phyloP scores from a whole-genome alignment of 768 basidiomycete species.

The Cystobasidium onofrii region DNA sequence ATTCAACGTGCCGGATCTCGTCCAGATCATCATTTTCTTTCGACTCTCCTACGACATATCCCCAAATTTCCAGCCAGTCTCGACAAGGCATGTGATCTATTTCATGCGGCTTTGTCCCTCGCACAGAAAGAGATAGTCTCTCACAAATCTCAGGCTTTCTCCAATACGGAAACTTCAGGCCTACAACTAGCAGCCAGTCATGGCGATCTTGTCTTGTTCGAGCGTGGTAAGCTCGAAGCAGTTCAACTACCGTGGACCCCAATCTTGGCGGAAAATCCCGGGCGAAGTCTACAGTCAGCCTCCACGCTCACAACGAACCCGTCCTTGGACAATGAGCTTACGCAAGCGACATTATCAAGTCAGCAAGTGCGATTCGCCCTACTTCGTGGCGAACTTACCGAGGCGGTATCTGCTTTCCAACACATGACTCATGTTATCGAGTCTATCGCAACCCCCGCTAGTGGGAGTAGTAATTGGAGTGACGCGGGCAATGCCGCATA shows the following conservation, averaged over 20 bases:
- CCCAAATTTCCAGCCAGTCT: neutral
- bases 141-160: neutral
- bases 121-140: neutral
- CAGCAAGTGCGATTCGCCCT: neutral
- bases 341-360: neutral
- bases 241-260: slow-evolving; percentile 15
- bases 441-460: too few species aligned
- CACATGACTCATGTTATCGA: neutral
- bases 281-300: neutral
- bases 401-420: neutral
- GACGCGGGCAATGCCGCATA: too few species aligned
- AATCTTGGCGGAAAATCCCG: neutral
- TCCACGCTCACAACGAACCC: neutral
- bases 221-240: neutral
- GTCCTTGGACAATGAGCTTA: neutral
- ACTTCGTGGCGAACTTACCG: neutral
- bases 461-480: too few species aligned
- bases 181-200: neutral
- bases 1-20: neutral
- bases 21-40: neutral
- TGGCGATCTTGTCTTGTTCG: slow-evolving; percentile 1
- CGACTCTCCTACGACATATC: neutral
- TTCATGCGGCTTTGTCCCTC: neutral
- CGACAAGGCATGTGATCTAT: neutral
- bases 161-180: neutral